A percentile compares a stretch with the other conserved stretches of the same genome.
Evolutionary conservation across 345 rosid species (phyloP).

Genomic region (Sonneratia caseolaris): DNA sequence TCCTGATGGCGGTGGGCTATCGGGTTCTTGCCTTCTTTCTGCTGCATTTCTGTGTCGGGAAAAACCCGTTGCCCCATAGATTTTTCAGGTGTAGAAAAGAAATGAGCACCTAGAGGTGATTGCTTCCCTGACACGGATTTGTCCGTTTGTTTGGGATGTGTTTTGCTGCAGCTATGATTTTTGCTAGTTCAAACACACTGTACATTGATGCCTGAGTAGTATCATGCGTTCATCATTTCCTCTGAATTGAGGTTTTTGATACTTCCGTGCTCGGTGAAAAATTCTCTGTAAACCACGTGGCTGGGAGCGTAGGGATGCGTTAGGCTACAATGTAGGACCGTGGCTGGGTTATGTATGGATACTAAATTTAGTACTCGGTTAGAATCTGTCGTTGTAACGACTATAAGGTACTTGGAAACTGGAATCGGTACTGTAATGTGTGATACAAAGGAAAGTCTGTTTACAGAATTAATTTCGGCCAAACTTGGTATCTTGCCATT

Average conservation of each 20-base stretch:
- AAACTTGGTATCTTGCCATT: too few relatives aligned
- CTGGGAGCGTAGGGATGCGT: neutral
- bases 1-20: conserved; percentile 72
- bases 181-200: neutral
- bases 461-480: too few relatives aligned
- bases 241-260: neutral
- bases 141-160: neutral
- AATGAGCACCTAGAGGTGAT: conserved; percentile 38
- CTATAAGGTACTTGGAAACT: too few relatives aligned
- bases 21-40: conserved; percentile 52
- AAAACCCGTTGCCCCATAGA: conserved; percentile 22
- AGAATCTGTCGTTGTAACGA: too few relatives aligned
- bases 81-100: conserved; percentile 26
- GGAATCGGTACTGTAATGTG: too few relatives aligned
- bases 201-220: neutral
- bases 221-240: neutral
- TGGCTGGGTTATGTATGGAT: too few relatives aligned
- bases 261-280: neutral
- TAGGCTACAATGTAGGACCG: too few relatives aligned
- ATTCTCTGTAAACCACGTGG: neutral
- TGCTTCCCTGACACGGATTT: neutral
- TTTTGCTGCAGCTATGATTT: conserved; percentile 8
- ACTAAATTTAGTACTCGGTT: too few relatives aligned
- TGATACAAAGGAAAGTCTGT: too few relatives aligned
- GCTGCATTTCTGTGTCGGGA: conserved; percentile 42